These are phyloP conservation scores for Gossypium davidsonii DNA, from an alignment of 441 rosid genomes.

Conservation along the genomic window DNA sequence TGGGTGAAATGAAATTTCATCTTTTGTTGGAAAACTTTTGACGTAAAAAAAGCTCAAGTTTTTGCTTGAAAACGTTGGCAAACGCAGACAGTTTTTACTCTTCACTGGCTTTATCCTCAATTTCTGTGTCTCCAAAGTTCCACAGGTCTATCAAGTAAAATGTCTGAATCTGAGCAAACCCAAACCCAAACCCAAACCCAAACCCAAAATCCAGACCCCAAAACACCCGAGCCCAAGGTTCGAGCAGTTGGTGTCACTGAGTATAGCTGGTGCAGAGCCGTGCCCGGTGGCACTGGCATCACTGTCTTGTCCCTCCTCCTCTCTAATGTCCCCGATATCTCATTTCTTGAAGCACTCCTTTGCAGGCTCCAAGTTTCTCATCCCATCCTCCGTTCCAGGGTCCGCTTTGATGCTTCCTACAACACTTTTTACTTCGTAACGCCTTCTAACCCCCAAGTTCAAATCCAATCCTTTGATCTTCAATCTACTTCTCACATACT, in stretches of 20 bases:
- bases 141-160: not conserved
- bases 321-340: slow-evolving; percentile 33
- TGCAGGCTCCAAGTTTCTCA: slow-evolving; percentile 44
- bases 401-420: slow-evolving; percentile 41
- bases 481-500: slow-evolving; percentile 43
- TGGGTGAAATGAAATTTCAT: too few species aligned
- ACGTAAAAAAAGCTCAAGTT: too few species aligned
- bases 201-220: slow-evolving; percentile 9
- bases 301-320: slow-evolving; percentile 73
- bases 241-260: slow-evolving; percentile 69
- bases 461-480: slow-evolving; percentile 44
- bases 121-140: not conserved
- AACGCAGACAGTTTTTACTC: not conserved
- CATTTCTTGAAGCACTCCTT: slow-evolving; percentile 45
- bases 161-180: slow-evolving; percentile 16
- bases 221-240: slow-evolving; percentile 20
- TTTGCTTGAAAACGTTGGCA: too few species aligned
- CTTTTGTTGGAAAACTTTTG: too few species aligned
- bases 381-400: slow-evolving; percentile 66
- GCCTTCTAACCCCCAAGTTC: slow-evolving; percentile 32
- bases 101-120: not conserved
- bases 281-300: slow-evolving; percentile 69
- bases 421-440: slow-evolving; percentile 56
- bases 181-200: not conserved
- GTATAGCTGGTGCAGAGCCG: slow-evolving; percentile 83